These are phyloP conservation scores for Saccharomyces eubayanus DNA, from an alignment of 805 yeast species.

Conservation along the genomic window DNA sequence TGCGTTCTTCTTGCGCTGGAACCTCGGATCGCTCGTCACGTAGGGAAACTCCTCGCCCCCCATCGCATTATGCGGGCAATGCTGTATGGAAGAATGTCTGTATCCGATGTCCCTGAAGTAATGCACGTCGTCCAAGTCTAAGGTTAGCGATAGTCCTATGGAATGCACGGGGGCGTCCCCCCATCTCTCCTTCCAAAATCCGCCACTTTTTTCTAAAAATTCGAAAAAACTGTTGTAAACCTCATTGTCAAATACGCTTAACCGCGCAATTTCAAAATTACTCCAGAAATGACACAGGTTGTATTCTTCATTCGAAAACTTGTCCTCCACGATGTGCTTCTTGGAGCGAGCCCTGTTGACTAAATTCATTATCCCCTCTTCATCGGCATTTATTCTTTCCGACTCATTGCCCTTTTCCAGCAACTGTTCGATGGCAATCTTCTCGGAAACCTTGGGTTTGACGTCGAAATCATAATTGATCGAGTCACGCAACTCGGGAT, in stretches of 20 bases:
- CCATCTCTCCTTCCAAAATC: slow-evolving; percentile 90
- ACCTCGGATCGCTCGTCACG: slow-evolving; percentile 22
- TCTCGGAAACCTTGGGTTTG: slow-evolving; percentile 22
- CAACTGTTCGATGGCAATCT: slow-evolving; percentile 28
- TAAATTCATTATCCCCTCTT: slow-evolving; percentile 32
- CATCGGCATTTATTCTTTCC: slow-evolving; percentile 10
- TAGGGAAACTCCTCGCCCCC: slow-evolving; percentile 42
- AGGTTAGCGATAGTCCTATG: slow-evolving; percentile 69
- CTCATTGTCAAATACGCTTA: slow-evolving; percentile 62
- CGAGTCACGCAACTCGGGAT: slow-evolving; percentile 22
- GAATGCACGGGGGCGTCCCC: slow-evolving; percentile 97
- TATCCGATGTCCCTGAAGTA: slow-evolving; percentile 92
- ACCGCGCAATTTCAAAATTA: slow-evolving; percentile 83
- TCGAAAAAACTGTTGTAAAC: slow-evolving; percentile 61
- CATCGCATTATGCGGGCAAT: slow-evolving; percentile 62
- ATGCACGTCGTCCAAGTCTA: slow-evolving; percentile 65
- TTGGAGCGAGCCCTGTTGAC: slow-evolving; percentile 33
- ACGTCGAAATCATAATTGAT: slow-evolving; percentile 24
- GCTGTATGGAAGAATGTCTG: slow-evolving; percentile 68
- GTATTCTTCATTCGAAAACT: slow-evolving; percentile 58
- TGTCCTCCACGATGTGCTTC: slow-evolving; percentile 38
- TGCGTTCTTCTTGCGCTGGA: slow-evolving; percentile 17
- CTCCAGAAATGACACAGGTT: slow-evolving; percentile 88
- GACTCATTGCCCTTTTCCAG: slow-evolving; percentile 11
- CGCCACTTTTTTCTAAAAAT: slow-evolving; percentile 62